These are phyloP conservation scores for Leccinum subfulvum DNA, from an alignment of 1,284 basidiomycete genomes.

Conservation along the genomic window DNA sequence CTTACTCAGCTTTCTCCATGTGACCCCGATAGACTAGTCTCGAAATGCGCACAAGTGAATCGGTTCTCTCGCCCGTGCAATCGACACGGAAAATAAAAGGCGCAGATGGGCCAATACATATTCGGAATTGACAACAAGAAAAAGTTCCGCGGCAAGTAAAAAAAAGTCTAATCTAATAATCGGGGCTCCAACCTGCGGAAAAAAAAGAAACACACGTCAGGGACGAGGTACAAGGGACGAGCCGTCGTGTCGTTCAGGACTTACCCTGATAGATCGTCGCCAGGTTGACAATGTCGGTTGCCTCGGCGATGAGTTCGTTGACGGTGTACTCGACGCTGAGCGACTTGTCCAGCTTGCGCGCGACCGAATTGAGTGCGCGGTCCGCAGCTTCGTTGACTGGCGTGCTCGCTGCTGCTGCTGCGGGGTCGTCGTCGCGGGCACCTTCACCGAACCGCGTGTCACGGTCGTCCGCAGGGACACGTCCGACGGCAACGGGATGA, in stretches of 20 bases:
- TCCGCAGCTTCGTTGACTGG: constrained; percentile 86
- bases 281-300: constrained; percentile 77
- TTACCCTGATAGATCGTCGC: constrained; percentile 77
- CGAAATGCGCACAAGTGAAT: constrained; percentile 20
- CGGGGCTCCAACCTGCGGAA: constrained; percentile 38
- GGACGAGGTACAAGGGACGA: background rate
- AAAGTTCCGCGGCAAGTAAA: background rate
- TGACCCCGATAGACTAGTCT: constrained; percentile 27
- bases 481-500: constrained; percentile 16
- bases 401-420: constrained; percentile 37
- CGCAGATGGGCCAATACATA: background rate
- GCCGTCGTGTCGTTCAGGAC: constrained; percentile 20
- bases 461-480: constrained; percentile 17
- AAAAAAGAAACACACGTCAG: constrained; percentile 6
- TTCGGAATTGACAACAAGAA: background rate
- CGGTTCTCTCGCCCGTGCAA: constrained; percentile 12
- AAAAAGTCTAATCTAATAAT: constrained; percentile 20
- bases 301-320: constrained; percentile 90
- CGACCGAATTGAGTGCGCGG: constrained; percentile 78
- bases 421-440: background rate
- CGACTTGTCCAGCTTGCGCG: constrained; percentile 78
- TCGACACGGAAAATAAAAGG: background rate
- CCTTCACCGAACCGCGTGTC: constrained; percentile 23
- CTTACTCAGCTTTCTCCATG: constrained; percentile 13
- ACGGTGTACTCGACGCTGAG: constrained; percentile 92